A percentile compares a stretch with the other conserved stretches of the same genome.
Conservation (phyloP, 192 early-diverging fungal genomes). For the Backusella macrospora region DNA sequence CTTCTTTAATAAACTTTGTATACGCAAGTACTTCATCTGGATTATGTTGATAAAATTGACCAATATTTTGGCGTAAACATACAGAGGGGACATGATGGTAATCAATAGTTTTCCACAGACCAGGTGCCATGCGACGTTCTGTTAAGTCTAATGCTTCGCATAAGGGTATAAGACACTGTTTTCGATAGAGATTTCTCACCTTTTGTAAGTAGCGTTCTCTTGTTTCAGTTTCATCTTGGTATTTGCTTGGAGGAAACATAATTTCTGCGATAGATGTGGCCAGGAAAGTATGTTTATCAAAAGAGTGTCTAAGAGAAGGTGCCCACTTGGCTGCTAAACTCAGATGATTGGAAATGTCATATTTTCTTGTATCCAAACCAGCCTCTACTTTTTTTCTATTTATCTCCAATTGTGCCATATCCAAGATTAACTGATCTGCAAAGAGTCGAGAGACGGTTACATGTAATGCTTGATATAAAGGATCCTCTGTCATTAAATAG, state of each 20-base stretch:
- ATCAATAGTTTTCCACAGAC: constrained; percentile 47
- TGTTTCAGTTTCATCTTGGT: constrained; percentile 21
- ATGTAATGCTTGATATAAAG: constrained; percentile 40
- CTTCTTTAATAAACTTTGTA: constrained; percentile 34
- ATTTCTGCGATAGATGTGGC: constrained; percentile 45
- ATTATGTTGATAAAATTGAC: constrained; percentile 35
- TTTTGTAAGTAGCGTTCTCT: constrained; percentile 36
- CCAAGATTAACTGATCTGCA: constrained; percentile 35
- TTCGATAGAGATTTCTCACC: constrained; percentile 38
- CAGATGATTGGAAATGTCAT: constrained; percentile 3
- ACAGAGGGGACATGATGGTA: constrained; percentile 48
- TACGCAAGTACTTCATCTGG: constrained; percentile 38
- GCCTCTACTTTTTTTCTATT: neutral
- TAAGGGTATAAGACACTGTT: constrained; percentile 43
- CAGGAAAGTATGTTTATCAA: constrained; percentile 44
- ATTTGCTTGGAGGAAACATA: constrained; percentile 32
- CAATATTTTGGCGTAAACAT: constrained; percentile 45
- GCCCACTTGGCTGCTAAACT: no score
- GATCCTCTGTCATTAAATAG: constrained; percentile 23
- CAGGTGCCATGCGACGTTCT: constrained; percentile 44
- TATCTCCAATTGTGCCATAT: neutral
- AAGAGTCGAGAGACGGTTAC: constrained; percentile 43
- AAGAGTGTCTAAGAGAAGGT: constrained; percentile 39
- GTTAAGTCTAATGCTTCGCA: constrained; percentile 44
- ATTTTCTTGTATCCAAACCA: neutral